Evolutionary conservation across 352 stramenopile genomes (phyloP).

Genomic region (Globisporangium polare): DNA sequence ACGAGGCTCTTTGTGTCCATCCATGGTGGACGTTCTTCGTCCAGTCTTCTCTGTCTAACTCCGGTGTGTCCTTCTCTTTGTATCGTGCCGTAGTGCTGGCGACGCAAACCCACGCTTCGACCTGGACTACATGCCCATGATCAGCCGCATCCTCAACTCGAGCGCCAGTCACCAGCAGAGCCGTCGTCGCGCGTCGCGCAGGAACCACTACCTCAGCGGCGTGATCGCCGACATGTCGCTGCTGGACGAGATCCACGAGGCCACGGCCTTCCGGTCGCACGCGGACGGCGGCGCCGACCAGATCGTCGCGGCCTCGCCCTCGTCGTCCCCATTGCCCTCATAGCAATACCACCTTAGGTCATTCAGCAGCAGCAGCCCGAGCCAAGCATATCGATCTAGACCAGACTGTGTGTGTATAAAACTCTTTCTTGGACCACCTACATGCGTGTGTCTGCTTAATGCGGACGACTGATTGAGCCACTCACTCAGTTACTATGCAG

Average conservation of each 20-base stretch:
- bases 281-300: conserved; percentile 29
- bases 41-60: conserved; percentile 1
- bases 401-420: background rate
- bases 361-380: background rate
- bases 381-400: background rate
- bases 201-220: conserved; percentile 75
- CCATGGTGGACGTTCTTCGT: background rate
- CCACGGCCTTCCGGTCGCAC: conserved; percentile 32
- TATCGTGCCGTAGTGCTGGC: conserved; percentile 20
- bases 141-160: conserved; percentile 43
- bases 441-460: background rate
- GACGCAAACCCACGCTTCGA: conserved; percentile 37
- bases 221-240: conserved; percentile 68
- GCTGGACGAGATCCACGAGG: conserved; percentile 54
- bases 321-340: conserved; percentile 22
- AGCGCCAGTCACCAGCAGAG: conserved; percentile 51
- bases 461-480: background rate
- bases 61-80: conserved; percentile 2
- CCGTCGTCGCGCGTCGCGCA: conserved; percentile 55
- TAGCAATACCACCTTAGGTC: conserved; percentile 1
- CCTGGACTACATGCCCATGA: conserved; percentile 71
- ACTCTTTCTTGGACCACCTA: background rate
- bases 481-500: conserved; percentile 25
- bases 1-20: conserved; percentile 2
- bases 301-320: conserved; percentile 48